Conservation (phyloP, 2,329 filamentous ascomycete genomes). For the Fusarium continuum region DNA sequence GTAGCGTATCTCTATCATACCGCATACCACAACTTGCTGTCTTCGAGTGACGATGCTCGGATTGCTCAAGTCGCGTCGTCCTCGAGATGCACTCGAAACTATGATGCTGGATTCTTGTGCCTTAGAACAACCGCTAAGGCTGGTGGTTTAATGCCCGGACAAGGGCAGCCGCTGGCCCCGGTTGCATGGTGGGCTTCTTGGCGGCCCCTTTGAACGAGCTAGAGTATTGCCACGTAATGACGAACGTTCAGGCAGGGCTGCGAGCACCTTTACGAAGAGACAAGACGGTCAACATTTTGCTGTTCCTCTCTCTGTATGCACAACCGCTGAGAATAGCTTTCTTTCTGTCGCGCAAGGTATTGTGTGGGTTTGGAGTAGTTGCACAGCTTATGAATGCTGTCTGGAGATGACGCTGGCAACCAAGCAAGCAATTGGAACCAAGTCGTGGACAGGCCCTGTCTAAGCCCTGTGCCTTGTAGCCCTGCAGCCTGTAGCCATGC, state of each 20-base stretch:
- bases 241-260: constrained; percentile 33
- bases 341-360: constrained; percentile 7
- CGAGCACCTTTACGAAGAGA: constrained; percentile 4
- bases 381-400: constrained; percentile 20
- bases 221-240: constrained; percentile 45
- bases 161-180: constrained; percentile 35
- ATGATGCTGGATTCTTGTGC: constrained; percentile 3
- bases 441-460: constrained; percentile 6
- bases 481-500: not conserved
- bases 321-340: constrained; percentile 9
- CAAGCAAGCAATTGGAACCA: constrained; percentile 9
- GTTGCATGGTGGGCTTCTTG: constrained; percentile 36
- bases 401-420: constrained; percentile 39
- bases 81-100: constrained; percentile 1
- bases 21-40: not conserved
- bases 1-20: not conserved
- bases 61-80: constrained; percentile 4
- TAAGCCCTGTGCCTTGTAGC: not conserved
- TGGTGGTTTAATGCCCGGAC: constrained; percentile 25
- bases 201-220: constrained; percentile 43
- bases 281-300: constrained; percentile 16
- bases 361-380: constrained; percentile 23
- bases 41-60: not conserved
- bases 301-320: constrained; percentile 5
- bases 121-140: constrained; percentile 3